phyloP scores from a whole-genome alignment of 805 yeast species.

The Sugiyamaella marilandica region DNA sequence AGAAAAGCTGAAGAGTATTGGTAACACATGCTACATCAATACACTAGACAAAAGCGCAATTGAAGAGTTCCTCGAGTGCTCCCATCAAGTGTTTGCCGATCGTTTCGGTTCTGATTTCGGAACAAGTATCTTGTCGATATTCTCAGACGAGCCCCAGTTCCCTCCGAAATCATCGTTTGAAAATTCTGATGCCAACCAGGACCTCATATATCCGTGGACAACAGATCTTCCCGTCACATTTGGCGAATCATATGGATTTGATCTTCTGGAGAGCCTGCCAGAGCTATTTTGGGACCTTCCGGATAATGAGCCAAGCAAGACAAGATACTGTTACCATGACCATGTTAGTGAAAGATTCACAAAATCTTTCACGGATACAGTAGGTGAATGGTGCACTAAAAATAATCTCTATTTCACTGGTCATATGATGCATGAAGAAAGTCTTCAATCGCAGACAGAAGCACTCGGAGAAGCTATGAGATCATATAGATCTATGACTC shows the following conservation, averaged over 20 bases:
- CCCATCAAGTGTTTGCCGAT: slow-evolving; percentile 3
- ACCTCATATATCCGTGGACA: slow-evolving; percentile 5
- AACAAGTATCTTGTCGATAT: slow-evolving; percentile 3
- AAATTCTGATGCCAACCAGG: background rate
- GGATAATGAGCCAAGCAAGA: background rate
- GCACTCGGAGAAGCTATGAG: slow-evolving; percentile 12
- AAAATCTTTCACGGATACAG: background rate
- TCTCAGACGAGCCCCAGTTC: slow-evolving; percentile 10
- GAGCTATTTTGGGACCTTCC: slow-evolving; percentile 7
- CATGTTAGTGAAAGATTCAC: slow-evolving; percentile 5
- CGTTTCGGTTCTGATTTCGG: slow-evolving; percentile 3
- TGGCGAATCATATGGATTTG: background rate
- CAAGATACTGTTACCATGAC: slow-evolving; percentile 7
- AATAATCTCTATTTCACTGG: slow-evolving; percentile 3
- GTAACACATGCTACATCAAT: background rate
- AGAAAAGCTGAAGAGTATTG: too few species aligned
- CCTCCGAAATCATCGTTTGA: slow-evolving; percentile 2
- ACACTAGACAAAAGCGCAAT: slow-evolving; percentile 6
- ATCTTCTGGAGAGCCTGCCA: slow-evolving; percentile 6
- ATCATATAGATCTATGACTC: slow-evolving; percentile 4
- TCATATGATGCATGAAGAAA: slow-evolving; percentile 9
- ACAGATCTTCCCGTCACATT: background rate
- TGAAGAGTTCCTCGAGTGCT: background rate
- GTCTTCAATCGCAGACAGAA: slow-evolving; percentile 7
- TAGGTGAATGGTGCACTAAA: slow-evolving; percentile 3